Percentiles rank a stretch among this genome's conserved stretches.
phyloP scores from a whole-genome alignment of 2,329 filamentous ascomycete species.

The Trichophyton benhamiae region DNA sequence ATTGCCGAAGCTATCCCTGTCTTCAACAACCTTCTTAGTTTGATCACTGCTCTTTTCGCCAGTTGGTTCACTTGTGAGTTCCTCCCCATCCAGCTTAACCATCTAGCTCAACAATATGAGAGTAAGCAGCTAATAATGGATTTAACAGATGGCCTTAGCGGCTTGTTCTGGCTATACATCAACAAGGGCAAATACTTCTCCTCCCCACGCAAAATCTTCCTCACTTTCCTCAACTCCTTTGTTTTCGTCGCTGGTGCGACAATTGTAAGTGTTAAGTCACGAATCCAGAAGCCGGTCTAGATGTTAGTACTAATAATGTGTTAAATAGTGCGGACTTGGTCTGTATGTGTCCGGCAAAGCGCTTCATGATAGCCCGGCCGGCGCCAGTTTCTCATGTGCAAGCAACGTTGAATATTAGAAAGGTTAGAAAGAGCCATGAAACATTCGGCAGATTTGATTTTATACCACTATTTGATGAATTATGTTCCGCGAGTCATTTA shows the following conservation, averaged over 20 bases:
- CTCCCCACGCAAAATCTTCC: constrained; percentile 32
- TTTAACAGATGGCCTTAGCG: constrained; percentile 27
- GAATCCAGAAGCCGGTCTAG: neutral
- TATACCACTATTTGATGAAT: neutral
- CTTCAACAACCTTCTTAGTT: constrained; percentile 54
- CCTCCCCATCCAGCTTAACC: neutral
- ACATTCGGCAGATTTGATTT: neutral
- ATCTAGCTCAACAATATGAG: neutral
- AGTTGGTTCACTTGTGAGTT: constrained; percentile 52
- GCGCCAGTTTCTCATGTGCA: constrained; percentile 29
- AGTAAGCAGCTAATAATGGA: neutral
- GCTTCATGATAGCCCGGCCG: constrained; percentile 25
- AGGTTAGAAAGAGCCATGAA: neutral
- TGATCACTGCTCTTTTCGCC: constrained; percentile 52
- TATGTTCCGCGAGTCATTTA: neutral
- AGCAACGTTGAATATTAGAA: neutral
- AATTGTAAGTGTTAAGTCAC: constrained; percentile 18
- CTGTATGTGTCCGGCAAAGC: constrained; percentile 31
- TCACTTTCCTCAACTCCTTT: constrained; percentile 35
- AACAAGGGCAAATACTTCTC: constrained; percentile 33
- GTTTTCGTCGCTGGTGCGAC: constrained; percentile 28
- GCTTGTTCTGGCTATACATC: constrained; percentile 38
- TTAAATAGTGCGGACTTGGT: constrained; percentile 27
- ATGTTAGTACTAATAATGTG: constrained; percentile 8
- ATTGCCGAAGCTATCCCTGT: constrained; percentile 58